Conservation (phyloP, 139 green algal genomes). For the Tetratostichococcus sp. region DNA sequence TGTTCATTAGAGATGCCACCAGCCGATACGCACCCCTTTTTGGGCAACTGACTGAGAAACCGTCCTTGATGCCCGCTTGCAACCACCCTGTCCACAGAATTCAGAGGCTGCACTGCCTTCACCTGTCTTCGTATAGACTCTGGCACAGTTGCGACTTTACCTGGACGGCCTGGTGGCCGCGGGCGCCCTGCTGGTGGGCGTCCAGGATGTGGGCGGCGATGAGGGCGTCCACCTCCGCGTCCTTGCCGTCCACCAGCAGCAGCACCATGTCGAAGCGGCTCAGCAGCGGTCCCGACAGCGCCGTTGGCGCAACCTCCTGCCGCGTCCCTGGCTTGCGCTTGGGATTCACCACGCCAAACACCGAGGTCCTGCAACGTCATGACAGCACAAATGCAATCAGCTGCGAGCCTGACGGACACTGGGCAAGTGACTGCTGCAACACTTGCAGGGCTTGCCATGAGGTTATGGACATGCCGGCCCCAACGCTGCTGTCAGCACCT, state of each 20-base stretch:
- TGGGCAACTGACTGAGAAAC: too few species aligned
- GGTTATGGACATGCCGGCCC: too few species aligned
- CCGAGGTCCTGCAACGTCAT: slow-evolving; percentile 43
- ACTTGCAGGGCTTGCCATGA: too few species aligned
- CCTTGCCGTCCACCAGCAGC: slow-evolving; percentile 58
- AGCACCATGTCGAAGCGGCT: slow-evolving; percentile 91
- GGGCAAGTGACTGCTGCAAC: too few species aligned
- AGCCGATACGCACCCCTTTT: too few species aligned
- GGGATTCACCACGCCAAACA: slow-evolving; percentile 71
- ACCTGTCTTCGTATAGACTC: too few species aligned
- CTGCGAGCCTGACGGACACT: too few species aligned
- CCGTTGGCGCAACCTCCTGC: slow-evolving; percentile 12
- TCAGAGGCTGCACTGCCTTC: too few species aligned
- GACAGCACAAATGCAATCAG: too few species aligned
- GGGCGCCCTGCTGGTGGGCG: slow-evolving; percentile 27
- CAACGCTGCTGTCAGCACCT: slow-evolving; percentile 53
- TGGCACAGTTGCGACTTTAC: too few species aligned
- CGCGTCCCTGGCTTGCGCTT: slow-evolving; percentile 24
- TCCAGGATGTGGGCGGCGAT: slow-evolving; percentile 75
- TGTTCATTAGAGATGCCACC: not conserved
- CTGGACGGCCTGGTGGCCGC: not conserved
- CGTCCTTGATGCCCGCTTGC: too few species aligned
- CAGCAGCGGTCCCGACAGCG: slow-evolving; percentile 48
- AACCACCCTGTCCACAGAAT: too few species aligned
- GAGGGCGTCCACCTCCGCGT: slow-evolving; percentile 57